Evolutionary conservation across 768 basidiomycete species (phyloP), one percentile per base, ranked within the genome.

Genomic region (Pisolithus orientalis): DNA sequence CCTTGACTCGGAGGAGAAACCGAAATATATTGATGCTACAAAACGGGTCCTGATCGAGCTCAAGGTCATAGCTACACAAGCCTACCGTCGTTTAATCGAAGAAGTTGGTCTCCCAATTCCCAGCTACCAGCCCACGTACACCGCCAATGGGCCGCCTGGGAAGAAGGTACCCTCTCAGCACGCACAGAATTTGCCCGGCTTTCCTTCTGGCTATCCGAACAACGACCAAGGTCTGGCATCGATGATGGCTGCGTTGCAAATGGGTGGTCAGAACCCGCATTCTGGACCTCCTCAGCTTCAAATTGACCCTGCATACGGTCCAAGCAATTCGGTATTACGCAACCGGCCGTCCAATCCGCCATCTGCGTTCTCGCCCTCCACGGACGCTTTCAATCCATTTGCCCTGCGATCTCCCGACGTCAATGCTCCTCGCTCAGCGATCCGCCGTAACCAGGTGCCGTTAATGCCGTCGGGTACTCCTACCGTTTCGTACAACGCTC

Each of bases 71-170:
- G 85, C 89, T n/a, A 91, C 91, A 5, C 94, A 94, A 61, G 91
- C 93, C 13, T 98, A 97, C 68, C 85, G 92, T 54, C 80, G 90
- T 53, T 76, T 98, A 45, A 89, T 96, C 51, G 93, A 96, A 66
- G 94, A 95, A 71, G 93, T 96, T 56, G 94, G 94, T 11, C 71
- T 97, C 42, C 89, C 91, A 6, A 86, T 93, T 44, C 90, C 88
- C 50, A 91, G 85, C 72, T 86, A 90, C 70, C 87, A 90, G 68
- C 84, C 89, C 11, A 83, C 83, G 13, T 90, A 89, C 66, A 75
- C 82, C 14, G 70, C 70, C 27, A 83, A 82, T 55, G 79, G 78
- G 54, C 73, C 83, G 6, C 75, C 81, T 6, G 74, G 77, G 55
- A 78, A 82, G 55, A 90, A 90, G 69, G 70, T 74, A 47, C 71